phyloP scores from a whole-genome alignment of 345 rosid species.

The Moricandia arvensis region DNA sequence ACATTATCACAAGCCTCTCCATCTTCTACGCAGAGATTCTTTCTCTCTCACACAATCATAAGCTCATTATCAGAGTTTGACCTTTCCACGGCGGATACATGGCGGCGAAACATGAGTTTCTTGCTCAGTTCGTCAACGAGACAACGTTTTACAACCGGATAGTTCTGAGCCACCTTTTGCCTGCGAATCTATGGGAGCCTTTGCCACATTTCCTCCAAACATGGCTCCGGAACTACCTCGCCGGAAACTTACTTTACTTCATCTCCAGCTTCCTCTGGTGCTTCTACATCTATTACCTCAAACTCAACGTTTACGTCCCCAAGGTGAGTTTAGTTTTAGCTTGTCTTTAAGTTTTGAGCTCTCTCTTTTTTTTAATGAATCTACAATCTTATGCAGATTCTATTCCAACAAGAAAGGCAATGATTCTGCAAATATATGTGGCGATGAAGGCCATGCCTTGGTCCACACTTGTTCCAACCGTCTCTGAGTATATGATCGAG shows the following conservation, averaged over 20 bases:
- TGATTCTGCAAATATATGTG: slow-evolving; percentile 77
- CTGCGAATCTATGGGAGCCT: slow-evolving; percentile 48
- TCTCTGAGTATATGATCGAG: slow-evolving; percentile 80
- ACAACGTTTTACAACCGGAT: slow-evolving; percentile 58
- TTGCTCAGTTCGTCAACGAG: slow-evolving; percentile 44
- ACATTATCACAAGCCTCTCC: neutral
- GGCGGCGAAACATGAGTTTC: slow-evolving; percentile 20
- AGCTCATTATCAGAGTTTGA: neutral
- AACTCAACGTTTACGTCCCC: slow-evolving; percentile 73
- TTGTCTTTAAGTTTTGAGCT: neutral
- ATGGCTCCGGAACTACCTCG: slow-evolving; percentile 87
- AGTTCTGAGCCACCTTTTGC: slow-evolving; percentile 53
- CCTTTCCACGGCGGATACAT: neutral
- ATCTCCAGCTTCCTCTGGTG: slow-evolving; percentile 85
- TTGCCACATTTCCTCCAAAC: slow-evolving; percentile 79
- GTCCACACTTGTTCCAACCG: slow-evolving; percentile 68
- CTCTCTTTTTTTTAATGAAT: neutral
- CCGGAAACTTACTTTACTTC: slow-evolving; percentile 67
- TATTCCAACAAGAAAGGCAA: slow-evolving; percentile 69
- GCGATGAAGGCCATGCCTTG: slow-evolving; percentile 88
- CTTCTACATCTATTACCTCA: slow-evolving; percentile 76
- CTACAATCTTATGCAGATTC: slow-evolving; percentile 44
- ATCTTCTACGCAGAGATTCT: neutral
- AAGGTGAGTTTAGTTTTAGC: slow-evolving; percentile 42
- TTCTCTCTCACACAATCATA: neutral